Evolutionary conservation across 169 alveolate genomes (phyloP), one percentile per base, ranked within the genome.

Genomic region (Theileria sp.): DNA sequence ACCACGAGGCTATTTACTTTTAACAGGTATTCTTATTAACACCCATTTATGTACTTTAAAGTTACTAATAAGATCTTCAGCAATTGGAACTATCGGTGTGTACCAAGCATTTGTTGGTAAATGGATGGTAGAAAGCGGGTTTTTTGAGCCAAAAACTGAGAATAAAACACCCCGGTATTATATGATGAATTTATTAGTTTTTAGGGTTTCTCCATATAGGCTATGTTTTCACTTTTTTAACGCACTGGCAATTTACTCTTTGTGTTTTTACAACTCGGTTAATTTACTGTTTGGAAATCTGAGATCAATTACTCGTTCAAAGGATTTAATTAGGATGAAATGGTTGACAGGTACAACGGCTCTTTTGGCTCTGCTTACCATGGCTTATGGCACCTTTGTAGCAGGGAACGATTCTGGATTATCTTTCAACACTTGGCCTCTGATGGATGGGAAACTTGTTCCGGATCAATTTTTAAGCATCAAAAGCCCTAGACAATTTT

Each of bases 371-470:
- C 72, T 91, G 19, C 17, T 88, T 17, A 91, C 94, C 7, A 80
- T 88, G 68, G 56, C 88, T 0, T 79, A 86, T 68, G 96, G 96
- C 3, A 92, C 93, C 30, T 76, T 94, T 71, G 96, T 94, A 15
- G 95, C 97, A 8, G 97, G 97, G 8, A 94, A 82, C 49, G 93
- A 92, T 64, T 96, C 95, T 7, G 96, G 97, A 1, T 75, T 85
- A 26, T 94, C 95, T 10, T 91, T 82, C 79, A 94, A 94, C 65
- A 94, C 97, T n/a, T 94, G 93, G 93, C 97, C 97, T 6, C 78
- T 85, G 74, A 89, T 94, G 88, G 81, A 93, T 49, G 95, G 89
- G 65, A 61, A 91, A 54, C 91, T 81, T 84, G 75, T 88, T 26
- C 95, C 97, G 12, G 88, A 92, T 30, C 94, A 92, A 30, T 80